Percentiles rank a stretch among this genome's conserved stretches.
These are phyloP conservation scores for Kernera saxatilis DNA, from an alignment of 345 rosid genomes.

Conservation along the genomic window DNA sequence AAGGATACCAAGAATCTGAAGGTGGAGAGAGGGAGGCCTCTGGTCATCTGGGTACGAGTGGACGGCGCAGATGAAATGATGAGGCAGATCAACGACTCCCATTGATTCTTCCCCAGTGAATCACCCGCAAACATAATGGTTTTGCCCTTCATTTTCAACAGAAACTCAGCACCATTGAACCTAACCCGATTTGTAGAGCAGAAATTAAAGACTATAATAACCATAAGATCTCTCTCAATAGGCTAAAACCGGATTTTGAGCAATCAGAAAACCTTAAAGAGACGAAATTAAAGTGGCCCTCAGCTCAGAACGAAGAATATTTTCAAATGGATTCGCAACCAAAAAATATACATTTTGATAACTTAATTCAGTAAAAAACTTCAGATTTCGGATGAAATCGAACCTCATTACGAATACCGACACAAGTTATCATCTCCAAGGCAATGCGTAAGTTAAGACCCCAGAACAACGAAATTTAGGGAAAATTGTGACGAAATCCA, in stretches of 20 bases:
- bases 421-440: neutral
- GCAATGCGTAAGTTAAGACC: neutral
- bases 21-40: conserved; percentile 70
- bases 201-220: neutral
- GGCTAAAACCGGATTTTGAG: neutral
- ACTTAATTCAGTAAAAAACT: too few species aligned
- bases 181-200: conserved; percentile 28
- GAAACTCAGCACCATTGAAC: conserved; percentile 70
- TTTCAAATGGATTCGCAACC: too few species aligned
- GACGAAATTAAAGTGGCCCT: neutral
- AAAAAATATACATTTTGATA: too few species aligned
- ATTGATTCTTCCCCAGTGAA: conserved; percentile 82
- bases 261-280: neutral
- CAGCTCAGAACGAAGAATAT: too few species aligned
- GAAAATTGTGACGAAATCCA: neutral
- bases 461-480: neutral
- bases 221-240: neutral
- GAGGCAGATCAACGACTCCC: conserved; percentile 86
- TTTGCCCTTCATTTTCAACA: conserved; percentile 69
- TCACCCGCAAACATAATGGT: conserved; percentile 89
- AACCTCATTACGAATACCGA: neutral
- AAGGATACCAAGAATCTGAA: conserved; percentile 65
- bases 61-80: conserved; percentile 50
- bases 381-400: neutral
- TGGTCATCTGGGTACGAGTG: conserved; percentile 48